Conservation (phyloP, 2,329 filamentous ascomycete genomes). For the Aciculosporium take region DNA sequence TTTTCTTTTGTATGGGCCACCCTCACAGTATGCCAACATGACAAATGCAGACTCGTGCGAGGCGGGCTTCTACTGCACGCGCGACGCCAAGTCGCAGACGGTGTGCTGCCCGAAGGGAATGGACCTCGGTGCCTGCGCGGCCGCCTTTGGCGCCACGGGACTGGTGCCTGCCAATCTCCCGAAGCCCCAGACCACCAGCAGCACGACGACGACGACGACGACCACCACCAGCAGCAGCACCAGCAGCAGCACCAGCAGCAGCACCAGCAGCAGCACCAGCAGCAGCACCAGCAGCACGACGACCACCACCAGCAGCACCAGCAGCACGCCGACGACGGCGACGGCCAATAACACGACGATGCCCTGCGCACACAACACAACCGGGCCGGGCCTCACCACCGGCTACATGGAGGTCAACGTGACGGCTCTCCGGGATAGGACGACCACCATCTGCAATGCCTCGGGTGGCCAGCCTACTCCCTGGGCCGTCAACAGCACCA, state of each 20-base stretch:
- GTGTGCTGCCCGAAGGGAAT: slow-evolving; percentile 47
- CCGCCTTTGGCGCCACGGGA: slow-evolving; percentile 33
- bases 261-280: slow-evolving; percentile 14
- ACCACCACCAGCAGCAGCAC: slow-evolving; percentile 12
- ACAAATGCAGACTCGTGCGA: slow-evolving; percentile 51
- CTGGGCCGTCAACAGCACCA: slow-evolving; percentile 20
- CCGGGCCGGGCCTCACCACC: too few relatives aligned
- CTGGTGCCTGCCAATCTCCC: slow-evolving; percentile 25
- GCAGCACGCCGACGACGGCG: slow-evolving; percentile 13
- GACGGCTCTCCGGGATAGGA: too few relatives aligned
- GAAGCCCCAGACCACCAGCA: slow-evolving; percentile 13
- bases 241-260: slow-evolving; percentile 9
- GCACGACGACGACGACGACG: slow-evolving; percentile 16
- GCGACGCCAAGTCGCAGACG: slow-evolving; percentile 33
- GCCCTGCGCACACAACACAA: slow-evolving; percentile 7
- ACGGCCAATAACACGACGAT: slow-evolving; percentile 14
- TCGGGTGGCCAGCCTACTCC: slow-evolving; percentile 14
- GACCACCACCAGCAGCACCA: slow-evolving; percentile 16
- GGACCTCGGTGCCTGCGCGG: slow-evolving; percentile 40
- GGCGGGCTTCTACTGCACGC: slow-evolving; percentile 47
- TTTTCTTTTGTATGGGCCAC: too few relatives aligned
- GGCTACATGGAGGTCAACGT: too few relatives aligned
- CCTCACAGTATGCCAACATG: too few relatives aligned
- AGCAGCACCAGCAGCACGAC: slow-evolving; percentile 13
- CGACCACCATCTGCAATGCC: background rate